Conservation (phyloP, 805 yeast species). For the Starmerella riodocensis region DNA sequence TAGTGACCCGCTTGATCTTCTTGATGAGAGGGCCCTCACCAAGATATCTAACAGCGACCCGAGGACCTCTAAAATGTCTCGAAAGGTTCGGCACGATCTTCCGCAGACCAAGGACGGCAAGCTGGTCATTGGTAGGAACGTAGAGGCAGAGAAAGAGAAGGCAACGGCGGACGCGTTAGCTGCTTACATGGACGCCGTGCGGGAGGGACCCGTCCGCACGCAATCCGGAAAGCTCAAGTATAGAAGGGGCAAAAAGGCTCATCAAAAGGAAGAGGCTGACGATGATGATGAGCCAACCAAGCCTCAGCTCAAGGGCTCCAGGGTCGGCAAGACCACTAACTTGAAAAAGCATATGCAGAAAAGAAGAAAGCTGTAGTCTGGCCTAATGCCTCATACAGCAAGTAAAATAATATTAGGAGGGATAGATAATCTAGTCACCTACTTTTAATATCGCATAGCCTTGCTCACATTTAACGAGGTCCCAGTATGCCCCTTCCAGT, state of each 20-base stretch:
- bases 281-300: constrained; percentile 30
- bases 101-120: constrained; percentile 45
- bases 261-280: constrained; percentile 42
- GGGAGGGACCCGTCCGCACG: constrained; percentile 86
- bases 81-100: constrained; percentile 24
- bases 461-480: too few species aligned
- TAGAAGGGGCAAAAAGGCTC: constrained; percentile 47
- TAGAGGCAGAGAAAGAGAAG: constrained; percentile 25
- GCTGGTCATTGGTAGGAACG: constrained; percentile 45
- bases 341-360: constrained; percentile 15
- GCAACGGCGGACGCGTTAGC: constrained; percentile 46
- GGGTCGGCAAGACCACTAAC: constrained; percentile 8
- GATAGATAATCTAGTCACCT: too few species aligned
- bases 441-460: too few species aligned
- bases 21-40: constrained; percentile 72
- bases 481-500: too few species aligned
- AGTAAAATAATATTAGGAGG: too few species aligned
- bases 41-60: constrained; percentile 85
- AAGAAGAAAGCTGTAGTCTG: constrained; percentile 10
- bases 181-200: constrained; percentile 89
- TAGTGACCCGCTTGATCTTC: constrained; percentile 69
- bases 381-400: too few species aligned
- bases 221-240: constrained; percentile 83
- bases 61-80: constrained; percentile 33
- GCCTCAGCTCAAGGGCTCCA: constrained; percentile 11